Evolutionary conservation across 768 basidiomycete genomes (phyloP), one percentile per base, ranked within the genome.

Genomic region (Lactarius quietus): DNA sequence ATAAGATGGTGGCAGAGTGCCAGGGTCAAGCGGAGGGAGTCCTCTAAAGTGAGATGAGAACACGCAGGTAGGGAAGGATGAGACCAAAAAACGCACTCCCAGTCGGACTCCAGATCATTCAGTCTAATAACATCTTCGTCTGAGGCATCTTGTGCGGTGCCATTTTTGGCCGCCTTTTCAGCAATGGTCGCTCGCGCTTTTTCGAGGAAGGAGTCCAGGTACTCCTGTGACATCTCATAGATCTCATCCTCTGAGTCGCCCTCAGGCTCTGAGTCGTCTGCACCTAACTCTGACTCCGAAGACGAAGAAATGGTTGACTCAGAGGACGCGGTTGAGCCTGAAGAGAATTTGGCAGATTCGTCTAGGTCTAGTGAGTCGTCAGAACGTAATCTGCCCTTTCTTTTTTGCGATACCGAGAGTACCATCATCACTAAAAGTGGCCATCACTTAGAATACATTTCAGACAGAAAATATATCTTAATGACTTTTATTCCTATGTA

Each of bases 21-120:
- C 87, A 57, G 89, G 85, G 71, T 92, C 78, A n/a, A 92, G 76
- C 12, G 75, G 72, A 3, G 91, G 90, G 54, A 92, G 72, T 28
- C 80, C 79, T 68, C 86, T 88, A 69, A n/a, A 35, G 38, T 9
- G 26, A 39, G 5, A 39, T 53, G 62, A 59, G 58, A 26, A 26
- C 31, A 29, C 55, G 62, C 35, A 64, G 35, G 9, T 6, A 10
- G 9, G 26, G 26, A 53, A 48, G 68, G 39, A 61, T n/a, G n/a
- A n/a, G n/a, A n/a, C n/a, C 28, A 39, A 39, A 57, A 59, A n/a
- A 70, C 76, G 39, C 69, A 84, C 82, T 70, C 73, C 61, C 79
- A 73, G 33, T 73, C 70, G 33, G 58, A 67, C 29, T 70, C 69
- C 23, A 69, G 76, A 75, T 48, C 73, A 18, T 67, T 77, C 26